These are phyloP conservation scores for Cynara cardunculus DNA, from an alignment of 129 eudicot species.

Conservation along the genomic window DNA sequence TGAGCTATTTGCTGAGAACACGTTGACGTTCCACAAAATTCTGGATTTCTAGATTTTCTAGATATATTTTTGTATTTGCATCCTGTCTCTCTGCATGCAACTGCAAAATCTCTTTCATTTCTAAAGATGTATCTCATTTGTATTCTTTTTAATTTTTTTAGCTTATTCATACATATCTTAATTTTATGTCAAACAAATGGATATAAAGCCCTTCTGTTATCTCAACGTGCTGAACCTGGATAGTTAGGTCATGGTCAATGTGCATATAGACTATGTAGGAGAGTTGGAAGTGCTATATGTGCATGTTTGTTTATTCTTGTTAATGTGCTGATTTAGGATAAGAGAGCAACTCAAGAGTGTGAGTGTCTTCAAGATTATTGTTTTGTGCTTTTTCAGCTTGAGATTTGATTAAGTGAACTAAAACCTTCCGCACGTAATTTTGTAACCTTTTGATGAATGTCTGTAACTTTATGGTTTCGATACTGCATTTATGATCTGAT, in stretches of 20 bases:
- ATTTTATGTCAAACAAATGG: too few relatives aligned
- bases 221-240: background rate
- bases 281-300: background rate
- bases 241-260: background rate
- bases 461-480: background rate
- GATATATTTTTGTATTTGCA: too few relatives aligned
- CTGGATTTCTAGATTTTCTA: too few relatives aligned
- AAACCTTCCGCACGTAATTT: background rate
- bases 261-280: background rate
- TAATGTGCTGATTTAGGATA: background rate
- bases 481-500: background rate
- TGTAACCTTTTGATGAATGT: background rate
- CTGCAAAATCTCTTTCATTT: too few relatives aligned
- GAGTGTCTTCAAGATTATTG: background rate
- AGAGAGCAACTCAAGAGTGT: background rate
- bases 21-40: too few relatives aligned
- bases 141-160: too few relatives aligned
- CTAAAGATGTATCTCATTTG: too few relatives aligned
- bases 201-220: background rate
- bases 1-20: background rate
- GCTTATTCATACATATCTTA: too few relatives aligned
- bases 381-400: background rate
- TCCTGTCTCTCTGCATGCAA: too few relatives aligned
- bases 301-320: background rate
- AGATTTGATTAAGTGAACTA: constrained; percentile 2